phyloP scores from a whole-genome alignment of 2,329 filamentous ascomycete species.

The Phoma herbarum region DNA sequence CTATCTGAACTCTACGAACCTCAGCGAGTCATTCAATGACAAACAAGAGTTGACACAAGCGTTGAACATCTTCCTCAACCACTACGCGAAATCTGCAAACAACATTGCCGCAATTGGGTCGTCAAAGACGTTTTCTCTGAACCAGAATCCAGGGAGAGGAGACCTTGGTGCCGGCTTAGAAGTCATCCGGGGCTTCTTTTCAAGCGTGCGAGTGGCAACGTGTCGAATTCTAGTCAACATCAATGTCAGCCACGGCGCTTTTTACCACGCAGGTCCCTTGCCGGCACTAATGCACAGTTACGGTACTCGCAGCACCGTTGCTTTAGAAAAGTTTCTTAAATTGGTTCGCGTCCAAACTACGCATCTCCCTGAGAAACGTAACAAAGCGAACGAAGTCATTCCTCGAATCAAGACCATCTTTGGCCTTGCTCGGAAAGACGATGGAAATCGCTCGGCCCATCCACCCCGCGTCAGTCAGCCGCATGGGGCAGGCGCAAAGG shows the following conservation, averaged over 20 bases:
- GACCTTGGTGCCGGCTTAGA: conserved; percentile 62
- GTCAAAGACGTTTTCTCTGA: conserved; percentile 55
- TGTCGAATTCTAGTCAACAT: conserved; percentile 67
- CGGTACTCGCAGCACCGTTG: conserved; percentile 21
- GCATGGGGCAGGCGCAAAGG: conserved; percentile 32
- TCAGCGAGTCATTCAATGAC: neutral
- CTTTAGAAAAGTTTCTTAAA: conserved; percentile 51
- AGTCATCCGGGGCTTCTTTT: conserved; percentile 67
- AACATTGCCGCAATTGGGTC: conserved; percentile 58
- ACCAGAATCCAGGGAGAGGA: conserved; percentile 45
- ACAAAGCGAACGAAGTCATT: conserved; percentile 47
- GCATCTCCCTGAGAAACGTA: conserved; percentile 43
- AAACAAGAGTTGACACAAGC: conserved; percentile 61
- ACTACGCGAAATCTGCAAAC: conserved; percentile 54
- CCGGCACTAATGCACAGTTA: conserved; percentile 33
- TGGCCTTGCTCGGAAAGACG: conserved; percentile 49
- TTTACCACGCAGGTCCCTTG: conserved; percentile 59
- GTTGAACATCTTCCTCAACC: conserved; percentile 66
- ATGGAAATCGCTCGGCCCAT: conserved; percentile 41
- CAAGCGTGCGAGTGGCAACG: conserved; percentile 66
- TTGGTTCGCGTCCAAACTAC: conserved; percentile 40
- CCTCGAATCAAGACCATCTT: conserved; percentile 51
- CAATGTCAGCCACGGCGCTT: conserved; percentile 66
- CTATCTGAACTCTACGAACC: neutral
- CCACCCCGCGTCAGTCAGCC: conserved; percentile 22